A percentile compares a stretch with the other conserved stretches of the same genome.
These are phyloP conservation scores for Penstemon barbatus DNA, from an alignment of 257 asterid species.

Conservation along the genomic window DNA sequence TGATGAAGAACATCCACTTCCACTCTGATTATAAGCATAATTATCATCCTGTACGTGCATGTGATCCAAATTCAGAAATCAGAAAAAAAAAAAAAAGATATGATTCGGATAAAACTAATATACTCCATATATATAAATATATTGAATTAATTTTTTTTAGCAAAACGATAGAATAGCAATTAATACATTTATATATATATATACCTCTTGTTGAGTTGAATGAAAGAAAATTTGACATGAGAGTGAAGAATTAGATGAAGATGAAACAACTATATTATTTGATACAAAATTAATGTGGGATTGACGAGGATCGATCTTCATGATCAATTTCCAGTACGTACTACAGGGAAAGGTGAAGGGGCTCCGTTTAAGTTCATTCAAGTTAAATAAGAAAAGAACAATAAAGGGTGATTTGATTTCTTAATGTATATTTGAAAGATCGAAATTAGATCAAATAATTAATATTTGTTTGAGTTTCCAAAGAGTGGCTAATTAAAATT, in stretches of 20 bases:
- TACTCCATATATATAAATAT: too few species aligned
- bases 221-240: slow-evolving; percentile 32
- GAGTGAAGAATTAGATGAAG: slow-evolving; percentile 43
- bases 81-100: not conserved
- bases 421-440: not conserved
- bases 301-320: not conserved
- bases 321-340: not conserved
- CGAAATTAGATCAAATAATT: too few species aligned
- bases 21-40: slow-evolving; percentile 27
- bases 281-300: not conserved
- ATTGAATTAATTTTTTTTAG: too few species aligned
- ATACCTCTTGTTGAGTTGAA: slow-evolving; percentile 50
- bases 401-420: not conserved
- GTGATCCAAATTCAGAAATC: not conserved
- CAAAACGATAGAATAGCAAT: not conserved
- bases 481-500: slow-evolving; percentile 2
- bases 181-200: too few species aligned
- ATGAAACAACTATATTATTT: slow-evolving; percentile 28
- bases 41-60: slow-evolving; percentile 38
- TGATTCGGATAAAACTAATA: not conserved
- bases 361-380: slow-evolving; percentile 2
- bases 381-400: not conserved
- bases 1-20: slow-evolving; percentile 42
- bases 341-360: not conserved
- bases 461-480: not conserved